Evolutionary conservation across 78 protist genomes (phyloP).

Genomic region (Dictyostelium intermedium): DNA sequence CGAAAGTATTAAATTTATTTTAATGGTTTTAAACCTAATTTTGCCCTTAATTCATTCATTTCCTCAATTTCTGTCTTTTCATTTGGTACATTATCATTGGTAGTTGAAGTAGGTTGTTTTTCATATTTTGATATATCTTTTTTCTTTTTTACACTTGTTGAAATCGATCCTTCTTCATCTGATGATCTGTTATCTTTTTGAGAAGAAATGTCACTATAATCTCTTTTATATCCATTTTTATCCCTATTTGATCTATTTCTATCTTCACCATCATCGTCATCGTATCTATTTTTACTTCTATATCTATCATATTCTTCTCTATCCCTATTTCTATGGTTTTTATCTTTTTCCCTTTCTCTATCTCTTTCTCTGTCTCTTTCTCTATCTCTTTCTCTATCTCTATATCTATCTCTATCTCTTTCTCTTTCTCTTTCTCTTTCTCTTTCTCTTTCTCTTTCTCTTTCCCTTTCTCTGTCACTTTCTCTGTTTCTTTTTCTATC

Average conservation of each 20-base stretch:
- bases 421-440: background rate
- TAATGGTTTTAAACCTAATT: constrained; percentile 64
- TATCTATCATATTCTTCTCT: constrained; percentile 7
- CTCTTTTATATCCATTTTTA: constrained; percentile 38
- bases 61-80: constrained; percentile 53
- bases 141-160: constrained; percentile 38
- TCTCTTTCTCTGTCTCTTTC: background rate
- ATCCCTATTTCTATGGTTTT: constrained; percentile 15
- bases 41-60: constrained; percentile 74
- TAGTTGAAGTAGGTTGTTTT: background rate
- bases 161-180: constrained; percentile 9
- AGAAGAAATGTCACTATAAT: background rate
- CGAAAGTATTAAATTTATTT: background rate
- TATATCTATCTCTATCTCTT: background rate
- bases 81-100: background rate
- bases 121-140: constrained; percentile 68
- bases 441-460: background rate
- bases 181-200: background rate
- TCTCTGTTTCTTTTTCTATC: background rate
- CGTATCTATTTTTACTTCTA: constrained; percentile 9
- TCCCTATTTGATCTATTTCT: background rate
- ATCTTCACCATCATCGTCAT: background rate
- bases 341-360: background rate
- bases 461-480: background rate
- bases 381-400: background rate